A percentile compares a stretch with the other conserved stretches of the same genome.
Conservation (phyloP, 2,329 filamentous ascomycete genomes). For the Penicillium griseofulvum region DNA sequence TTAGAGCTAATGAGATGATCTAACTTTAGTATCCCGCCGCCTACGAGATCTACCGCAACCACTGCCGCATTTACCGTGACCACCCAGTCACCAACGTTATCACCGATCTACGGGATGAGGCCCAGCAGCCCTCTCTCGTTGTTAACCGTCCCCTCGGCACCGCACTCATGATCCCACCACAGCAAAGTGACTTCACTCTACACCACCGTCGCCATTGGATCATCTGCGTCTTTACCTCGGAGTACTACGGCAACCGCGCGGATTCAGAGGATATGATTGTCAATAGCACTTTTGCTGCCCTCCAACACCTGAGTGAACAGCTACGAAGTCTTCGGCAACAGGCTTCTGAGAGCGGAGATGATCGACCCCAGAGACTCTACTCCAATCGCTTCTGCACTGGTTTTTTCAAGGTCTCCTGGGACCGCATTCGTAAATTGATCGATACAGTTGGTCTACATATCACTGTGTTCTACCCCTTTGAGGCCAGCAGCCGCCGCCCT, state of each 20-base stretch:
- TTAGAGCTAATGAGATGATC: background rate
- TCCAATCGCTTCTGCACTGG: conserved; percentile 60
- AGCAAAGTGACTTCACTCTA: conserved; percentile 33
- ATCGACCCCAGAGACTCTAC: conserved; percentile 31
- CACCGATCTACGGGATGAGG: background rate
- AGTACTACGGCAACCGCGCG: conserved; percentile 46
- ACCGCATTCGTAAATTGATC: conserved; percentile 47
- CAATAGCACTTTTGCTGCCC: conserved; percentile 48
- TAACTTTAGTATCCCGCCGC: conserved; percentile 51
- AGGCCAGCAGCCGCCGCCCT: background rate
- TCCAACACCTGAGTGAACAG: conserved; percentile 49
- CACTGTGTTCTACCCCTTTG: conserved; percentile 32
- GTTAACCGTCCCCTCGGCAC: conserved; percentile 44
- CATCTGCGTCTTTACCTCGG: conserved; percentile 59
- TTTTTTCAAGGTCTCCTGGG: conserved; percentile 57
- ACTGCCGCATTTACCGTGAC: conserved; percentile 43
- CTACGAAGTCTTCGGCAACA: conserved; percentile 21
- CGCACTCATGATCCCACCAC: conserved; percentile 54
- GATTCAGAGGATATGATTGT: conserved; percentile 46
- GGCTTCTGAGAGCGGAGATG: background rate
- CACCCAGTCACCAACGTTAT: conserved; percentile 1
- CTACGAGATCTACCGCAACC: conserved; percentile 46
- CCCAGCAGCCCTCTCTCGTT: conserved; percentile 5
- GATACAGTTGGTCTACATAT: conserved; percentile 37
- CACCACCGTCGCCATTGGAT: conserved; percentile 50